A percentile compares a stretch with the other conserved stretches of the same genome.
phyloP scores from a whole-genome alignment of 768 basidiomycete genomes.

The Rhodotorula sphaerocarpa region DNA sequence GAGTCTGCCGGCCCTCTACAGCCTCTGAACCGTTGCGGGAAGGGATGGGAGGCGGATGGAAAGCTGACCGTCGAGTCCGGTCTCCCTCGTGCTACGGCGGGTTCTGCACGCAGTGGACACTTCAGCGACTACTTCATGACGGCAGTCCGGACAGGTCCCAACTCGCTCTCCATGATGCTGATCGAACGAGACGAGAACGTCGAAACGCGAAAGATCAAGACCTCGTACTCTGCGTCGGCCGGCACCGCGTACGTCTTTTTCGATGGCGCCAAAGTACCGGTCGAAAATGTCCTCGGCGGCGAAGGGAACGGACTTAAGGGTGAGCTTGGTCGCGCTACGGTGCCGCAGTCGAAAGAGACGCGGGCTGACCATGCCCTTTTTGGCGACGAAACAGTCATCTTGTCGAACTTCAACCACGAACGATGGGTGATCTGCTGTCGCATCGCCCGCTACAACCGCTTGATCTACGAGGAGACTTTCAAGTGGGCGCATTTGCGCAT shows the following conservation, averaged over 20 bases:
- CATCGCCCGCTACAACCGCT: conserved; percentile 19
- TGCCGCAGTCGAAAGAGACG: neutral
- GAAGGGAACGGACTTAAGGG: conserved; percentile 69
- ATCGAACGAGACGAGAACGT: conserved; percentile 69
- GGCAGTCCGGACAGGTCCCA: conserved; percentile 56
- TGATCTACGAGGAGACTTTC: conserved; percentile 26
- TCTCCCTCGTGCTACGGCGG: no score
- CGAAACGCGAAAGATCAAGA: conserved; percentile 78
- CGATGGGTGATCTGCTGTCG: conserved; percentile 72
- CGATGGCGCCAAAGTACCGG: conserved; percentile 75
- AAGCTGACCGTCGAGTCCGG: no score
- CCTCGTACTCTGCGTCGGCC: conserved; percentile 76
- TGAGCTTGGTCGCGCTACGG: neutral
- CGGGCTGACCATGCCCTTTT: neutral
- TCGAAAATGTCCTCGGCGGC: conserved; percentile 73
- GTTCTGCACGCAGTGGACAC: conserved; percentile 40
- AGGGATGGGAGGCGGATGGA: no score
- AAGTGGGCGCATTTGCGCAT: conserved; percentile 83
- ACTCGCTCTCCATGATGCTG: conserved; percentile 74
- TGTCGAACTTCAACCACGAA: conserved; percentile 90
- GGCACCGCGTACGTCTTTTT: conserved; percentile 76
- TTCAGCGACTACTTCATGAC: conserved; percentile 73
- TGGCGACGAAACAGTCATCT: neutral
- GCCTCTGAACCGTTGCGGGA: no score
- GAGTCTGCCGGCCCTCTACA: conserved; percentile 16